Evolutionary conservation across 208 protist genomes (phyloP).

Genomic region (Leishmania major): DNA sequence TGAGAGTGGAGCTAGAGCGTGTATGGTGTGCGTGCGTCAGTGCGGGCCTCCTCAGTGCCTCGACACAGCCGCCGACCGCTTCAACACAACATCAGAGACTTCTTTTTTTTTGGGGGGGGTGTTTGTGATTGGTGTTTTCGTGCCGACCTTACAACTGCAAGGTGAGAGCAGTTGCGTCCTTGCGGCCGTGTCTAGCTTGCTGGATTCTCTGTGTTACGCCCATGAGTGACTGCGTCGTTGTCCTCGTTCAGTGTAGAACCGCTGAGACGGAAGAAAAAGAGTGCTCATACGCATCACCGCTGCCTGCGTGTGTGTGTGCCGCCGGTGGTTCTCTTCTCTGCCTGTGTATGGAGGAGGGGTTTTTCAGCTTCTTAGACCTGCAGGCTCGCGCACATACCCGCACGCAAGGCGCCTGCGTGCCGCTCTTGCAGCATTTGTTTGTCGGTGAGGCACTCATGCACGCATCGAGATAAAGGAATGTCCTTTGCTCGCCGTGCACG

Average conservation of each 20-base stretch:
- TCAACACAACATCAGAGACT: no score
- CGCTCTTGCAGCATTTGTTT: not conserved
- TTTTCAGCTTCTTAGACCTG: not conserved
- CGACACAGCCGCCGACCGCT: no score
- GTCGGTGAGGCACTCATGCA: not conserved
- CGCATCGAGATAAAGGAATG: not conserved
- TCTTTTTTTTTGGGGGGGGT: no score
- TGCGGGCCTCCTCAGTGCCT: no score
- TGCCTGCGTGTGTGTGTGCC: not conserved
- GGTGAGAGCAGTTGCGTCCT: not conserved
- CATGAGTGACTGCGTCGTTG: not conserved
- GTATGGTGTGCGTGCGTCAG: no score
- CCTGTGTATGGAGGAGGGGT: not conserved
- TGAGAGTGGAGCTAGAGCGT: no score
- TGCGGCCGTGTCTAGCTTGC: no score
- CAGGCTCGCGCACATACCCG: not conserved
- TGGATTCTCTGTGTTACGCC: no score
- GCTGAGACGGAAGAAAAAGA: not conserved
- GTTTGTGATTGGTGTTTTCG: no score
- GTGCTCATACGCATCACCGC: not conserved
- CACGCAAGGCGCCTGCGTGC: not conserved
- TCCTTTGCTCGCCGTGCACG: not conserved
- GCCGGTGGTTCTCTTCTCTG: not conserved
- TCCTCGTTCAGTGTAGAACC: not conserved
- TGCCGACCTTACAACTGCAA: no score